A percentile compares a stretch with the other conserved stretches of the same genome.
phyloP scores from a whole-genome alignment of 371 early-diverging fungal species.

The Syncephalastrum racemosum region DNA sequence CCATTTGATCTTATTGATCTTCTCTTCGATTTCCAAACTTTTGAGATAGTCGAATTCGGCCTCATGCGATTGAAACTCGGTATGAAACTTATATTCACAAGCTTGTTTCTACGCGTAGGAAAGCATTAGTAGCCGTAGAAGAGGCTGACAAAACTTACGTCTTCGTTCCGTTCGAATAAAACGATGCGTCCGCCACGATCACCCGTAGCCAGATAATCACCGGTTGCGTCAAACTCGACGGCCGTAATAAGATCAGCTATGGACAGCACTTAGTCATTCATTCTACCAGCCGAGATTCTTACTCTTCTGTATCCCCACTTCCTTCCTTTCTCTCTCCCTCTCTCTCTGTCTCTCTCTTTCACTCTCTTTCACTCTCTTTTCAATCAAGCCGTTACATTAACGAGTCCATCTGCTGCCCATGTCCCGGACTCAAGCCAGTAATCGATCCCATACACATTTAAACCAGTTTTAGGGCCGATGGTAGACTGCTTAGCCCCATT shows the following conservation, averaged over 20 bases:
- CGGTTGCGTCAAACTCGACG: conserved; percentile 96
- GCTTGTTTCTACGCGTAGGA: conserved; percentile 81
- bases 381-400: too few relatives aligned
- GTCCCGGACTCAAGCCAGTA: too few relatives aligned
- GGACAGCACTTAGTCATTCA: not conserved
- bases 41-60: conserved; percentile 99
- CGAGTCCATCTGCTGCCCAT: too few relatives aligned
- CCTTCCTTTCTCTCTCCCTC: too few relatives aligned
- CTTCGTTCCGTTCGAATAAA: conserved; percentile 94
- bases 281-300: too few relatives aligned
- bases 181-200: conserved; percentile 96
- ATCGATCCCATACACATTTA: too few relatives aligned
- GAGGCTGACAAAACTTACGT: conserved; percentile 61
- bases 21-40: conserved; percentile 99
- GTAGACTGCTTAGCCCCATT: too few relatives aligned
- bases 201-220: conserved; percentile 96
- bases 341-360: too few relatives aligned
- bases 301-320: too few relatives aligned
- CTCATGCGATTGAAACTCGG: conserved; percentile 99
- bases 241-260: conserved; percentile 98
- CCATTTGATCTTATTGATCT: conserved; percentile 99
- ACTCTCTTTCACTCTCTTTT: too few relatives aligned
- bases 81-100: conserved; percentile 99
- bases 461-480: too few relatives aligned
- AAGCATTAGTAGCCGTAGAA: not conserved